A percentile compares a stretch with the other conserved stretches of the same genome.
Conservation (phyloP, 352 stramenopile species). For the Lagenidium giganteum region DNA sequence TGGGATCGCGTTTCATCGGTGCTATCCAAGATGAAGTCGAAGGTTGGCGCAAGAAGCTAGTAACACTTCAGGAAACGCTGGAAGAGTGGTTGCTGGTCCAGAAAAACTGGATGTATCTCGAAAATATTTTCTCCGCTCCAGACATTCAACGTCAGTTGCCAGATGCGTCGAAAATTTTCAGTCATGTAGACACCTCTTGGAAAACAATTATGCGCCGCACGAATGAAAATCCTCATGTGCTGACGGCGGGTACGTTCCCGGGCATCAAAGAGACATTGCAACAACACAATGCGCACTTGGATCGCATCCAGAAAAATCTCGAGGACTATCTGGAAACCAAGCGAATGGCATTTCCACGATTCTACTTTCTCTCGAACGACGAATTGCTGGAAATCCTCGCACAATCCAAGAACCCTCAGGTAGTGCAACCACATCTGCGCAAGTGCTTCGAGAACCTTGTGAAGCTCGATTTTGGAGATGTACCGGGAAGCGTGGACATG, state of each 20-base stretch:
- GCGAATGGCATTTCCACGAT: conserved; percentile 89
- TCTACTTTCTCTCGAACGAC: conserved; percentile 96
- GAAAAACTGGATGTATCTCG: conserved; percentile 88
- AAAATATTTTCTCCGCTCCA: conserved; percentile 85
- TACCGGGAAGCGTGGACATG: conserved; percentile 88
- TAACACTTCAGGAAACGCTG: conserved; percentile 79
- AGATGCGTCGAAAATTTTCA: conserved; percentile 88
- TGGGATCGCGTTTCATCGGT: conserved; percentile 88
- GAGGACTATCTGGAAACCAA: conserved; percentile 93
- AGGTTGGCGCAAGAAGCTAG: conserved; percentile 77
- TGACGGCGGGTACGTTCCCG: conserved; percentile 75
- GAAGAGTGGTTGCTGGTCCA: conserved; percentile 88
- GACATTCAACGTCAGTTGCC: conserved; percentile 91
- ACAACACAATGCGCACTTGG: conserved; percentile 81
- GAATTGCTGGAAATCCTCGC: conserved; percentile 93
- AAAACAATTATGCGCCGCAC: conserved; percentile 89
- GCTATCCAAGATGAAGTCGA: conserved; percentile 90
- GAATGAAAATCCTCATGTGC: conserved; percentile 80
- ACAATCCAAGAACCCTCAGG: conserved; percentile 93
- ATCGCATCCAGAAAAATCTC: conserved; percentile 90
- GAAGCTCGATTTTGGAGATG: conserved; percentile 74
- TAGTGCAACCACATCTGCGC: conserved; percentile 90
- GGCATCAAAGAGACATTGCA: conserved; percentile 81
- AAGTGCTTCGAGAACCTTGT: conserved; percentile 94
- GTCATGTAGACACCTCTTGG: conserved; percentile 88